Conservation (phyloP, 2,329 filamentous ascomycete genomes). For the Pseudogymnoascus sp. region DNA sequence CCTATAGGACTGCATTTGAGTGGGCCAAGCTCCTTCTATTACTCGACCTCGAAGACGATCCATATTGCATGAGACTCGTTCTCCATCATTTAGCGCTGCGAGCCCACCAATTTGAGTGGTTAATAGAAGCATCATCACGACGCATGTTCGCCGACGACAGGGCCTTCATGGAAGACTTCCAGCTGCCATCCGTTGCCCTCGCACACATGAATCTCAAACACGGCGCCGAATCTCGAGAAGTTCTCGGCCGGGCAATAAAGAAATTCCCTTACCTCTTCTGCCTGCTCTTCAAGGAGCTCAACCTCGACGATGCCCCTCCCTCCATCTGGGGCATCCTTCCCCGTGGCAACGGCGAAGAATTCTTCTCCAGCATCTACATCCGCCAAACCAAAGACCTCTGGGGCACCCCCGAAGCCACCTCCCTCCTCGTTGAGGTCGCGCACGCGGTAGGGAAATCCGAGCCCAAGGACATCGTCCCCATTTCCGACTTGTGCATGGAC, state of each 20-base stretch:
- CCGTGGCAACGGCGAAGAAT: slow-evolving; percentile 39
- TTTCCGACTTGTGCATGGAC: slow-evolving; percentile 14
- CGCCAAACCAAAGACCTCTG: slow-evolving; percentile 60
- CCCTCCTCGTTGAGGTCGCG: slow-evolving; percentile 55
- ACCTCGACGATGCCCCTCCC: slow-evolving; percentile 65
- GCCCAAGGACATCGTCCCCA: background rate
- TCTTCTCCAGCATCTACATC: slow-evolving; percentile 58
- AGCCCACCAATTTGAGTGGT: slow-evolving; percentile 65
- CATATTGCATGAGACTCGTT: slow-evolving; percentile 72
- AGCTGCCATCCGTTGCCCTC: slow-evolving; percentile 64
- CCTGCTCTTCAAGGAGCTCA: slow-evolving; percentile 69
- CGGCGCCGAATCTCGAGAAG: slow-evolving; percentile 51
- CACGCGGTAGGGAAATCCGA: slow-evolving; percentile 29
- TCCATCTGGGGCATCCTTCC: slow-evolving; percentile 74
- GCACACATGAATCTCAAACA: slow-evolving; percentile 67
- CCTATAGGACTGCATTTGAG: slow-evolving; percentile 84
- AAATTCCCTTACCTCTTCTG: slow-evolving; percentile 78
- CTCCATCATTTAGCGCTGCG: slow-evolving; percentile 81
- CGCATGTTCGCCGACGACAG: slow-evolving; percentile 20
- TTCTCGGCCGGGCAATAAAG: slow-evolving; percentile 60
- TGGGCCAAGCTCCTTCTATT: slow-evolving; percentile 82
- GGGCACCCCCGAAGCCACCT: slow-evolving; percentile 59
- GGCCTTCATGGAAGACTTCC: slow-evolving; percentile 32
- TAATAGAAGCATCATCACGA: slow-evolving; percentile 51
- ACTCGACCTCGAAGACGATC: slow-evolving; percentile 64